Conservation (phyloP, 441 rosid species). For the Corymbia calophylla region DNA sequence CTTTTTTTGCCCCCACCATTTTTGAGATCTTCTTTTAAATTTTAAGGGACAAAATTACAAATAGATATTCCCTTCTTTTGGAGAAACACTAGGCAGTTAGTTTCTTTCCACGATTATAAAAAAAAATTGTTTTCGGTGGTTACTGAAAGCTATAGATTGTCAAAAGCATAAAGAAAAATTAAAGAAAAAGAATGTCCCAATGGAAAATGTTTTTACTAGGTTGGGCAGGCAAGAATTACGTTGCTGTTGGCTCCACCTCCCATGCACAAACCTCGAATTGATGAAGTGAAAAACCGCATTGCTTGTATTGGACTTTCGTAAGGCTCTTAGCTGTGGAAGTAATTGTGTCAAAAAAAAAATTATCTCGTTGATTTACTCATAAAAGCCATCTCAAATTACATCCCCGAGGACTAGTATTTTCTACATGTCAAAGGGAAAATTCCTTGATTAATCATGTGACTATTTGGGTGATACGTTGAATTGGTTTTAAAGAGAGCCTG, state of each 20-base stretch:
- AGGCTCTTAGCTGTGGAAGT: not conserved
- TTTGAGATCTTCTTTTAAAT: not conserved
- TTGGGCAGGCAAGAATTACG: not conserved
- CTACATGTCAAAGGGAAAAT: not conserved
- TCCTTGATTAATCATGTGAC: not conserved
- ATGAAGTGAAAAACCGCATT: not conserved
- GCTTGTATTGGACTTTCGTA: not conserved
- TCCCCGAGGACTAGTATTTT: not conserved
- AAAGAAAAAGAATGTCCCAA: not conserved
- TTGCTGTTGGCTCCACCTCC: not conserved
- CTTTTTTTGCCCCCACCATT: not conserved
- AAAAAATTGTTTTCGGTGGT: not conserved
- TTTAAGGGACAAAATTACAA: not conserved
- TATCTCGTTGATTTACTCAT: not conserved
- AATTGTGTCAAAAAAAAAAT: not conserved
- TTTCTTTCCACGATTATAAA: not conserved
- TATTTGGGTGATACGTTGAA: not conserved
- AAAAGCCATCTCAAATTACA: not conserved
- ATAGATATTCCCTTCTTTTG: not conserved
- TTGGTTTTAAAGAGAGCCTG: not conserved
- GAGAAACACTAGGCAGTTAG: not conserved
- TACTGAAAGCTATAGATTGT: not conserved
- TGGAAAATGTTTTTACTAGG: not conserved
- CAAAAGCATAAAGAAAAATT: not conserved
- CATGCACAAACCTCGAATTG: not conserved